Evolutionary conservation across 2,329 filamentous ascomycete species (phyloP), one percentile per base, ranked within the genome.

Genomic region (Cladosporium austrohemisphaericum): DNA sequence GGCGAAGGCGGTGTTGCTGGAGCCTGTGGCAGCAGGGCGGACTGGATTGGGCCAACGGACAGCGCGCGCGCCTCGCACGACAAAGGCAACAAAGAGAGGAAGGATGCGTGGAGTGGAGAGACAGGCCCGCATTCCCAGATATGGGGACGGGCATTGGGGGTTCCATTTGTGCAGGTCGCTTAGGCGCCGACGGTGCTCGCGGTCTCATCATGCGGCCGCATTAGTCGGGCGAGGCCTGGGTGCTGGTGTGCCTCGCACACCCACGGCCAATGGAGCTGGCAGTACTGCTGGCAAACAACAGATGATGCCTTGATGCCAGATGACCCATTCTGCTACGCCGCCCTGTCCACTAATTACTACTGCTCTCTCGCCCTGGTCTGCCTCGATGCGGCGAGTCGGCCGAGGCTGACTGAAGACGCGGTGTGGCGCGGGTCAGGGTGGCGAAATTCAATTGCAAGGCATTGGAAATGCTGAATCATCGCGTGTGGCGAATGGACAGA

Each of bases 391-490:
- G 38, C 38, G 38, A 23, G 28, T 18, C 38, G 38, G 32, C 38
- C 38, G 38, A 41, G 38, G 38, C 38, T 28, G 25, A 19, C 38
- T 26, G 25, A 13, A 38, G 38, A 28, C 38, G 38, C 38, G 38
- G 38, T 41, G 38, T 41, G 38, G 38, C 38, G 37, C 37, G 37
- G 25, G 37, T 14, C n/a, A 20, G n/a, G n/a, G 20, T 14, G 35
- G n/a, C 35, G 14, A 38, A 33, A 45, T 13, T 45, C 31, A 36
- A 45, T 45, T 26, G 29, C 41, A 20, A 14, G n/a, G 29, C 28
- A 25, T 45, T 45, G 23, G 16, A 29, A 45, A 33, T 45, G 31
- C 41, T 45, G 41, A 45, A 13, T 45, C 41, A 45, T 45, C 22
- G 41, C 41, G 13, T 35, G 41, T 45, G 41, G 41, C 41, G 41